phyloP scores from a whole-genome alignment of 2,329 filamentous ascomycete species.

The Hirsutella rhossiliensis region DNA sequence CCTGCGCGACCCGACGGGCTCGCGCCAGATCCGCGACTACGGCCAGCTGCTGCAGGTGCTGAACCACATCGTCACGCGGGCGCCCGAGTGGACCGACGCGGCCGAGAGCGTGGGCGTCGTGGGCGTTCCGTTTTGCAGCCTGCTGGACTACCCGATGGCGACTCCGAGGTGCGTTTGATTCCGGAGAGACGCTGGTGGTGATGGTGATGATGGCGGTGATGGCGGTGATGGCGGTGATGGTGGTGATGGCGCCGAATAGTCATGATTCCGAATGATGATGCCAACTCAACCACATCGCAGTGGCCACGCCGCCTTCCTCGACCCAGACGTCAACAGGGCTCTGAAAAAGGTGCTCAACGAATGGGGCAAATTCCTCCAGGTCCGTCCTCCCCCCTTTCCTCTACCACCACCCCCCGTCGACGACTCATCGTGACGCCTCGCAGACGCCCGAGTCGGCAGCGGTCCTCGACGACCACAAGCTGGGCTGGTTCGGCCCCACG shows the following conservation, averaged over 20 bases:
- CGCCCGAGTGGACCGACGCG: slow-evolving; percentile 40
- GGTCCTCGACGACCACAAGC: slow-evolving; percentile 29
- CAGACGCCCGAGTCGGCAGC: slow-evolving; percentile 40
- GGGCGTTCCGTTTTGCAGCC: slow-evolving; percentile 38
- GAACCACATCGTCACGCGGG: slow-evolving; percentile 43
- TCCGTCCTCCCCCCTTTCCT: slow-evolving; percentile 8
- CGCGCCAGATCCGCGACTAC: slow-evolving; percentile 52
- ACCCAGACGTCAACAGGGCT: slow-evolving; percentile 40
- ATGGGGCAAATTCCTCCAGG: slow-evolving; percentile 43
- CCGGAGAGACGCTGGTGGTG: background rate
- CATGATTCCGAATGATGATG: background rate
- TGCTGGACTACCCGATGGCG: slow-evolving; percentile 45
- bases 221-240: too few relatives aligned
- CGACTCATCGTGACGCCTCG: background rate
- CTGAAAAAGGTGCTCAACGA: slow-evolving; percentile 42
- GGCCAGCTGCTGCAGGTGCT: slow-evolving; percentile 53
- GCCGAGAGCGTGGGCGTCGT: slow-evolving; percentile 39
- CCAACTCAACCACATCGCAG: slow-evolving; percentile 9
- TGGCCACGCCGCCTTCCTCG: slow-evolving; percentile 41
- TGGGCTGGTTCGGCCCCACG: slow-evolving; percentile 44
- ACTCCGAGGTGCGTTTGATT: slow-evolving; percentile 29
- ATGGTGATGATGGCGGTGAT: too few relatives aligned
- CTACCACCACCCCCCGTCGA: background rate
- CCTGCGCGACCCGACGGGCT: slow-evolving; percentile 46
- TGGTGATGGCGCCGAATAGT: too few relatives aligned